Conservation (phyloP, 345 rosid species). For the Dovyalis caffra region DNA sequence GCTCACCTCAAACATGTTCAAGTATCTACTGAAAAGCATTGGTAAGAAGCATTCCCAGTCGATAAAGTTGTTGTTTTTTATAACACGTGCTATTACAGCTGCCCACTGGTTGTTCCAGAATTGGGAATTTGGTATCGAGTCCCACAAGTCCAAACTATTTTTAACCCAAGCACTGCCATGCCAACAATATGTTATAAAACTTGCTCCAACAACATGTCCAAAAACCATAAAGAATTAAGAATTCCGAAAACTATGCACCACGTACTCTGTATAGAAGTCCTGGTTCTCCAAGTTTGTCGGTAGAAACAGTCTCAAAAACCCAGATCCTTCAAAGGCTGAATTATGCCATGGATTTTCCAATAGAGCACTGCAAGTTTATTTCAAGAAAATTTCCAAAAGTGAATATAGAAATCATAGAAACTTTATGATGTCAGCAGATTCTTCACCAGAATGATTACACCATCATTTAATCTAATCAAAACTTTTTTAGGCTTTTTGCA, state of each 20-base stretch:
- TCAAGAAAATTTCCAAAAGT: conserved; percentile 9
- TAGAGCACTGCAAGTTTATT: conserved; percentile 55
- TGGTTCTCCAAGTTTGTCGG: conserved; percentile 84
- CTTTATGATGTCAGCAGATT: neutral
- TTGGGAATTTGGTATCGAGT: conserved; percentile 89
- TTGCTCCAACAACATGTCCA: conserved; percentile 9
- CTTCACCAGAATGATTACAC: neutral
- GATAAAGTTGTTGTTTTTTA: conserved; percentile 70
- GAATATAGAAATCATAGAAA: neutral
- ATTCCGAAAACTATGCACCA: conserved; percentile 9
- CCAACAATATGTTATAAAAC: conserved; percentile 21
- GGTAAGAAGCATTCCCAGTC: conserved; percentile 85
- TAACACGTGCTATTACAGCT: conserved; percentile 78
- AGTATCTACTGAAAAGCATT: conserved; percentile 65
- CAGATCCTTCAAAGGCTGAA: conserved; percentile 94
- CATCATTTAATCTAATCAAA: neutral
- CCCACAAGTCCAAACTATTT: conserved; percentile 75
- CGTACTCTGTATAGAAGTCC: conserved; percentile 88
- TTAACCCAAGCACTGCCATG: conserved; percentile 72
- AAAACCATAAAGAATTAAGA: conserved; percentile 11
- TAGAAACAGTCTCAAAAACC: conserved; percentile 88
- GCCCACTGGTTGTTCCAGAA: conserved; percentile 99
- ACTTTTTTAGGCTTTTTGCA: conserved; percentile 4
- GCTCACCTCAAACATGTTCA: conserved; percentile 98
- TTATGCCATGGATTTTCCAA: conserved; percentile 99